These are phyloP conservation scores for Ochetophila trinervis DNA, from an alignment of 306 rosid genomes.

Conservation along the genomic window DNA sequence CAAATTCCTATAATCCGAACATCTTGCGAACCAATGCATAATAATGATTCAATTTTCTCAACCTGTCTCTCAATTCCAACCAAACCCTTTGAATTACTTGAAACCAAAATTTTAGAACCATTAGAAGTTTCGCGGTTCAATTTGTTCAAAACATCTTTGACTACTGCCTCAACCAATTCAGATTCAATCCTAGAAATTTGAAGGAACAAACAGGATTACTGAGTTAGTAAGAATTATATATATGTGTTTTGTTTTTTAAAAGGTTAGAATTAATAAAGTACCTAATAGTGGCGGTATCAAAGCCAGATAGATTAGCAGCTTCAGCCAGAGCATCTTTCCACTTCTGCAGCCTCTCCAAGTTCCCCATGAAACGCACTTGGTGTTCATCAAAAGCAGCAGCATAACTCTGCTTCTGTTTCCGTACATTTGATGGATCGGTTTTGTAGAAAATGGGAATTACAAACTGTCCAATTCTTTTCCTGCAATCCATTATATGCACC, in stretches of 20 bases:
- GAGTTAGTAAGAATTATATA: no score
- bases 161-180: background rate
- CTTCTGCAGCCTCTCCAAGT: background rate
- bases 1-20: conserved; percentile 14
- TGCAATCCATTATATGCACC: conserved; percentile 4
- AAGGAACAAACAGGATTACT: background rate
- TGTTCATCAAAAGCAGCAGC: background rate
- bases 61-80: conserved; percentile 12
- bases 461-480: background rate
- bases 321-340: background rate
- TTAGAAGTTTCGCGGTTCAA: background rate
- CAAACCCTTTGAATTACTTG: background rate
- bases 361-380: background rate
- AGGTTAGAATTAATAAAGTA: background rate
- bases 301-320: conserved; percentile 3
- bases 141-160: conserved; percentile 1
- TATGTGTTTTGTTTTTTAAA: no score
- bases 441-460: conserved; percentile 4
- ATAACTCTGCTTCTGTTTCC: background rate
- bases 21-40: conserved; percentile 2
- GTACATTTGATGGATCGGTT: background rate
- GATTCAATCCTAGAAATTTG: background rate
- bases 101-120: no score
- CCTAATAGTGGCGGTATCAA: background rate
- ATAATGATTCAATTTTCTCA: background rate